Conservation (phyloP, 768 basidiomycete species). For the Myochromella boudieri region DNA sequence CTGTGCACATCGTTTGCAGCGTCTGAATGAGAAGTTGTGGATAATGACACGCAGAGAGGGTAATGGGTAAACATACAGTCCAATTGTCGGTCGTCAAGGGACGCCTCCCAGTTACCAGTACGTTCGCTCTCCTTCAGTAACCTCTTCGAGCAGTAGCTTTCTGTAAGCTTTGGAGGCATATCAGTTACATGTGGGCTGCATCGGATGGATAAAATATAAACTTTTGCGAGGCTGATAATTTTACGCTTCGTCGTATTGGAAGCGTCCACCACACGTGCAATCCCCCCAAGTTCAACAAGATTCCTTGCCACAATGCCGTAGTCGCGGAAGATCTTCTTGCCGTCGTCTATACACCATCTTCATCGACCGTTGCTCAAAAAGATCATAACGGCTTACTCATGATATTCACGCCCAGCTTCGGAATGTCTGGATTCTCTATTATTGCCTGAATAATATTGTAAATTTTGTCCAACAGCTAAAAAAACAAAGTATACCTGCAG, state of each 20-base stretch:
- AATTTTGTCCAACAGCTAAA: background rate
- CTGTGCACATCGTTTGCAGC: slow-evolving; percentile 39
- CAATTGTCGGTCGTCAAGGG: slow-evolving; percentile 21
- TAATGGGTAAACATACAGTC: slow-evolving; percentile 23
- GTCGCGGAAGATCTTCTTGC: slow-evolving; percentile 36
- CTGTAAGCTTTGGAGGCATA: slow-evolving; percentile 24
- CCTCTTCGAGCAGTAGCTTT: slow-evolving; percentile 28
- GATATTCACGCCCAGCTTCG: slow-evolving; percentile 35
- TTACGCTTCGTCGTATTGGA: slow-evolving; percentile 21
- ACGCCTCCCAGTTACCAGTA: slow-evolving; percentile 34
- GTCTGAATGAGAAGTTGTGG: slow-evolving; percentile 21
- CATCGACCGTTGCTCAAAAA: background rate
- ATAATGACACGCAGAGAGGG: background rate
- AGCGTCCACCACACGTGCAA: slow-evolving; percentile 31
- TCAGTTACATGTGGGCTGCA: background rate
- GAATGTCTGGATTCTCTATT: slow-evolving; percentile 27
- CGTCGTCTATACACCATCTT: slow-evolving; percentile 28
- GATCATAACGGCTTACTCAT: slow-evolving; percentile 20
- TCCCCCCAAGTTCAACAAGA: slow-evolving; percentile 33
- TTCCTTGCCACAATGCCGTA: slow-evolving; percentile 35
- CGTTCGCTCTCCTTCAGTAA: slow-evolving; percentile 30
- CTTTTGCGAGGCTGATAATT: slow-evolving; percentile 33
- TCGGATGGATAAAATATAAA: slow-evolving; percentile 1
- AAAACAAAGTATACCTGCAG: slow-evolving; percentile 20
- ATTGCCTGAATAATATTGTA: slow-evolving; percentile 20